phyloP scores from a whole-genome alignment of 2,329 filamentous ascomycete genomes.

The Samsoniella hepiali region DNA sequence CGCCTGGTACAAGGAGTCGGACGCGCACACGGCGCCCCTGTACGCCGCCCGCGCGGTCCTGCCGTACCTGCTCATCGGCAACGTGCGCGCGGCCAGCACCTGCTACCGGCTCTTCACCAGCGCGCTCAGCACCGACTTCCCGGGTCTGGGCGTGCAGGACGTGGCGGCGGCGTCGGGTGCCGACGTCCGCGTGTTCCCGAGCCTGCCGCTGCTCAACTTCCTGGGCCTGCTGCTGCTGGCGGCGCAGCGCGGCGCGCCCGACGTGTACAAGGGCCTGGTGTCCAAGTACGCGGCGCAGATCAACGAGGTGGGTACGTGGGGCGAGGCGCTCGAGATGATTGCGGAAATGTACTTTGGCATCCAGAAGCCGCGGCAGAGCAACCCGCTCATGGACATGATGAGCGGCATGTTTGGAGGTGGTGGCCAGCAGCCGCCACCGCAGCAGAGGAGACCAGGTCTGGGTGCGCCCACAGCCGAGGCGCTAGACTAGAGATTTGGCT shows the following conservation, averaged over 20 bases:
- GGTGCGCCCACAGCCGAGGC: slow-evolving; percentile 51
- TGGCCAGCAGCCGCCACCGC: slow-evolving; percentile 33
- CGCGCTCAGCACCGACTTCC: slow-evolving; percentile 39
- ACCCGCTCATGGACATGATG: slow-evolving; percentile 98
- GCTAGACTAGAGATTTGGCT: slow-evolving; percentile 46
- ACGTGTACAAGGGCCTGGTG: slow-evolving; percentile 77
- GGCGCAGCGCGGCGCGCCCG: slow-evolving; percentile 72
- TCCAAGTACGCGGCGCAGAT: slow-evolving; percentile 78
- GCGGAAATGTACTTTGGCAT: slow-evolving; percentile 98
- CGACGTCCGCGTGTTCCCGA: slow-evolving; percentile 81
- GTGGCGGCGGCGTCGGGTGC: slow-evolving; percentile 63
- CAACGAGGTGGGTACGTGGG: slow-evolving; percentile 68
- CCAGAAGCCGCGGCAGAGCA: slow-evolving; percentile 80
- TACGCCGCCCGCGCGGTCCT: slow-evolving; percentile 86
- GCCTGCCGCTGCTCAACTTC: slow-evolving; percentile 93
- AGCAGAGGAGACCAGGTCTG: slow-evolving; percentile 39
- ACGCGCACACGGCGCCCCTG: slow-evolving; percentile 79
- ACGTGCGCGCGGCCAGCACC: slow-evolving; percentile 83
- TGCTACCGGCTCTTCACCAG: slow-evolving; percentile 64
- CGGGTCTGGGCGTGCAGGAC: slow-evolving; percentile 69
- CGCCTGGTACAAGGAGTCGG: slow-evolving; percentile 87
- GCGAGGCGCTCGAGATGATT: slow-evolving; percentile 77
- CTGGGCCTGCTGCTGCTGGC: slow-evolving; percentile 79
- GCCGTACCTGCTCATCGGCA: slow-evolving; percentile 86
- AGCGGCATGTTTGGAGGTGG: slow-evolving; percentile 86